Percentiles rank a stretch among this genome's conserved stretches.
Conservation (phyloP, 345 rosid genomes). For the Xanthoceras sorbifolium region DNA sequence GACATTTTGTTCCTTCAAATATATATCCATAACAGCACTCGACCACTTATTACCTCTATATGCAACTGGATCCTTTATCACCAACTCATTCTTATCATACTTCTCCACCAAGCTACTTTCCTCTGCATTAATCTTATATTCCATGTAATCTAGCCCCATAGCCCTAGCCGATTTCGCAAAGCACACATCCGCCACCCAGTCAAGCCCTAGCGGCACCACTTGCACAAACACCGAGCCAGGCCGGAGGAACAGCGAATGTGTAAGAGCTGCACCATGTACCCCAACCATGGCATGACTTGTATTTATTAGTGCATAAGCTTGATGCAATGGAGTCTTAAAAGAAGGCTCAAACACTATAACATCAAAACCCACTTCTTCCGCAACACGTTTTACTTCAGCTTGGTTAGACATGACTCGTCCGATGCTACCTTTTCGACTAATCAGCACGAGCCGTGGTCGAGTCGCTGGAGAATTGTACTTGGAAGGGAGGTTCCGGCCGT, state of each 20-base stretch:
- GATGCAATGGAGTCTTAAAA: constrained; percentile 20
- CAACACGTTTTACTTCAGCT: constrained; percentile 19
- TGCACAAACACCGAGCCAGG: constrained; percentile 52
- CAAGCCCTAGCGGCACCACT: constrained; percentile 52
- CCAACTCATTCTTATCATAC: constrained; percentile 38
- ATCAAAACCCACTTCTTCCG: constrained; percentile 50
- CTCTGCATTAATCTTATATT: constrained; percentile 33
- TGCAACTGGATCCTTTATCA: constrained; percentile 48
- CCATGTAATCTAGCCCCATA: constrained; percentile 47
- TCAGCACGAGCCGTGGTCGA: constrained; percentile 34
- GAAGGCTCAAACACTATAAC: constrained; percentile 41
- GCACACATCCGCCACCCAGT: constrained; percentile 47
- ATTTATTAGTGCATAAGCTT: constrained; percentile 43
- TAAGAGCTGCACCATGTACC: constrained; percentile 66
- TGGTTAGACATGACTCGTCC: constrained; percentile 47
- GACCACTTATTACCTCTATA: constrained; percentile 44
- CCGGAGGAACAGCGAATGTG: constrained; percentile 55
- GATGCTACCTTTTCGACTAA: constrained; percentile 21
- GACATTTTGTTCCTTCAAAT: constrained; percentile 63
- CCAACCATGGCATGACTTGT: constrained; percentile 60
- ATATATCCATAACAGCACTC: constrained; percentile 43
- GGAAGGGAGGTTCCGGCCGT: background rate
- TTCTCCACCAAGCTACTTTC: constrained; percentile 59
- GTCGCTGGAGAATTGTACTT: background rate
- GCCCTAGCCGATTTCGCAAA: constrained; percentile 41